phyloP scores from a whole-genome alignment of 768 basidiomycete species.

The Coprinellus aureogranulatus region DNA sequence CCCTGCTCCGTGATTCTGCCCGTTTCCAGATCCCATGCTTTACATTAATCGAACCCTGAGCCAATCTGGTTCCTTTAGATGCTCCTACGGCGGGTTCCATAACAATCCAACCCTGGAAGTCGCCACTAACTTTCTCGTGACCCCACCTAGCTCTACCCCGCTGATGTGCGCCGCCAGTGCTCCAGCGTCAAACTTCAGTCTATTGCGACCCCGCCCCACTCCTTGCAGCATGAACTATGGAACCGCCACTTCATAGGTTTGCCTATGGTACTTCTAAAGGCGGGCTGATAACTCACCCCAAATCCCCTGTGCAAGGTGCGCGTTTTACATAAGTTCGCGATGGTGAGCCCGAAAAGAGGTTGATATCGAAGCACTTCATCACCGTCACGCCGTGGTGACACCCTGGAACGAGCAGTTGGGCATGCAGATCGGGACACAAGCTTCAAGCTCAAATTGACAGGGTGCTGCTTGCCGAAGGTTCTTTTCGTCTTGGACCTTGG shows the following conservation, averaged over 20 bases:
- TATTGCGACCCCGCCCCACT: too few relatives aligned
- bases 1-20: too few relatives aligned
- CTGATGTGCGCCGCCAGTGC: not conserved
- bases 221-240: too few relatives aligned
- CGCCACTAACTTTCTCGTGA: not conserved
- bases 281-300: not conserved
- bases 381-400: slow-evolving; percentile 5
- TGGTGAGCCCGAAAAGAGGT: not conserved
- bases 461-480: slow-evolving; percentile 12
- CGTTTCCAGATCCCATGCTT: not conserved
- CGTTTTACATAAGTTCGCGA: slow-evolving; percentile 4
- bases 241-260: too few relatives aligned
- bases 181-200: not conserved
- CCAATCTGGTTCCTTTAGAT: not conserved
- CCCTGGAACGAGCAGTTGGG: slow-evolving; percentile 8
- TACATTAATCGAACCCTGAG: not conserved
- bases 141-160: not conserved
- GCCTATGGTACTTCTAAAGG: too few relatives aligned
- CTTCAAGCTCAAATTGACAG: slow-evolving; percentile 8
- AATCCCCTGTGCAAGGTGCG: too few relatives aligned
- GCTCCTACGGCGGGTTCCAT: not conserved
- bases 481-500: slow-evolving; percentile 8
- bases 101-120: slow-evolving; percentile 1
- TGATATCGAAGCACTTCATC: slow-evolving; percentile 8
- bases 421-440: slow-evolving; percentile 10